Evolutionary conservation across 1,139 yeast genomes (phyloP).

Genomic region (Petasospora fabianii): DNA sequence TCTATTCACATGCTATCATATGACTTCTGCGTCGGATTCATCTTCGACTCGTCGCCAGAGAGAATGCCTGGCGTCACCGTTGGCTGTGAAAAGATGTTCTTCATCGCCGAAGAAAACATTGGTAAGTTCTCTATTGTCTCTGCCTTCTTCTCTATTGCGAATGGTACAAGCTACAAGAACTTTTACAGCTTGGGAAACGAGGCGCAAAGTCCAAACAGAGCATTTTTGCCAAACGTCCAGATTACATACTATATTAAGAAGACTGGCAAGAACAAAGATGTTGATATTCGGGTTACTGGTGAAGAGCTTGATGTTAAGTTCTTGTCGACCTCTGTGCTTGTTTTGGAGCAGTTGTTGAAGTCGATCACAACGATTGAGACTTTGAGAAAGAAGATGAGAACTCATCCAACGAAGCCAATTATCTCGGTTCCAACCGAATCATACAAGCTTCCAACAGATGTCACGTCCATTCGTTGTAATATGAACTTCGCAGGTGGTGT

Average conservation of each 20-base stretch:
- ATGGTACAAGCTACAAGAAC: conserved; percentile 49
- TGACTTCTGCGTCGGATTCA: conserved; percentile 74
- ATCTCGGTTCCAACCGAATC: conserved; percentile 25
- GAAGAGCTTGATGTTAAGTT: conserved; percentile 65
- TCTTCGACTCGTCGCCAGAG: conserved; percentile 42
- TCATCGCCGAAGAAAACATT: conserved; percentile 53
- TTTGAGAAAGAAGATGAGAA: conserved; percentile 26
- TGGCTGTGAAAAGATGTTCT: conserved; percentile 71
- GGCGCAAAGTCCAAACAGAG: conserved; percentile 49
- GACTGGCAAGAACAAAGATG: conserved; percentile 32
- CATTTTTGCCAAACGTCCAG: conserved; percentile 66
- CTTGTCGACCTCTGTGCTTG: conserved; percentile 47
- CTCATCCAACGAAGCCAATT: conserved; percentile 9
- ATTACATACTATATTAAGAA: conserved; percentile 46
- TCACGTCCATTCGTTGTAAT: conserved; percentile 47
- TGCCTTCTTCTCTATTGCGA: conserved; percentile 64
- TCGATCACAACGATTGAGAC: conserved; percentile 44
- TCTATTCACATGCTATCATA: conserved; percentile 60
- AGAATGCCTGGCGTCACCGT: conserved; percentile 59
- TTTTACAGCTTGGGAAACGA: conserved; percentile 50
- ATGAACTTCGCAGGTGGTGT: conserved; percentile 69
- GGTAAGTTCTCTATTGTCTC: conserved; percentile 66
- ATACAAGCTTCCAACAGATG: conserved; percentile 25
- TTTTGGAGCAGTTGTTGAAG: conserved; percentile 44
- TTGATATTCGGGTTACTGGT: conserved; percentile 52